Base-by-base conservation (phyloP, 176 grass and related monocot species). In the Aegilops sharonensis region DNA sequence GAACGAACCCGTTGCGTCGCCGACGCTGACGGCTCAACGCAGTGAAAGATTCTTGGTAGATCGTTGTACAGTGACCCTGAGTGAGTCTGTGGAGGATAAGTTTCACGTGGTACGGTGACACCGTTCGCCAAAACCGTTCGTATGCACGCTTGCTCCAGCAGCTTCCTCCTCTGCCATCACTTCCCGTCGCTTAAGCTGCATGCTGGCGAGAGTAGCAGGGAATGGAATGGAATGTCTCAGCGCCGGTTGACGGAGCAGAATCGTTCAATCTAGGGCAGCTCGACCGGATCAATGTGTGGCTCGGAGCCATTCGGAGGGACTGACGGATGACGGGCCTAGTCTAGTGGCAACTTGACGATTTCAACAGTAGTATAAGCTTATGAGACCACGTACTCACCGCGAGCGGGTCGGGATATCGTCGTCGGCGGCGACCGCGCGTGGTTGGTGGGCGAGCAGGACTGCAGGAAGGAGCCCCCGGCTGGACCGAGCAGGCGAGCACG, bases 211-310 rank as follows among this genome's bases (percentile, higher is more conserved):
- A 13, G 20, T 54, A 2, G 3, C 1, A 37, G 14, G 27, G 60
- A 79, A 64, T 5, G 27, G 27, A 27, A 27, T 2, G 45, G 45
- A 14, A 48, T 13, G 45, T 4, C 45, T 2, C 27, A 27, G 36
- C 37, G 63, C 36, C 24, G 1, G 32, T 15, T 31, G 21, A 34
- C 43, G 66, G 43, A 31, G 9, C 50, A 18, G 88, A 42, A 56
- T 5, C 18, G 89, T 79, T 87, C 84, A 83, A 90, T 64, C 54
- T 2, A 64, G 64, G 72, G 88, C 84, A 64, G 78, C 83, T 52
- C 73, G 50, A 68, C 21, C 69, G 8, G 47, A 64, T 36, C 31
- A 10, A 32, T 67, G 31, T 36, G n/a, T 3, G 71, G 32, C 23
- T 59, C 54, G 6, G 14, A 29, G 35, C 4, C 8, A 9, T 30